Base-by-base conservation (phyloP, 1,139 yeast species). In the Diutina pseudorugosa region DNA sequence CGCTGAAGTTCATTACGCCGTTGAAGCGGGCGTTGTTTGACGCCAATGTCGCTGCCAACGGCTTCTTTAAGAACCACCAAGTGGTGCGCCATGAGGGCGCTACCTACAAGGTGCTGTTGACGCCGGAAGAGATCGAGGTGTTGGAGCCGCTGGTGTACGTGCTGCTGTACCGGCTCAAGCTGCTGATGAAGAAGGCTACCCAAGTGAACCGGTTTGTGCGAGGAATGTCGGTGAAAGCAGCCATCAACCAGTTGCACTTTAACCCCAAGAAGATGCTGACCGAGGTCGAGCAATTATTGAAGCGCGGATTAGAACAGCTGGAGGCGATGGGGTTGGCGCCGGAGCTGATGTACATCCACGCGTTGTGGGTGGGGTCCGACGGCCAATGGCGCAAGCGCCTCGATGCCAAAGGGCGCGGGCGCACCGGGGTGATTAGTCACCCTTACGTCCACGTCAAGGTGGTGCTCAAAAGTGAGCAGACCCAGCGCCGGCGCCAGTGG, bases 221-320 rank as follows among this genome's bases (percentile, higher is more conserved):
- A 52, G 85, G 85, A 48, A 71, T 85, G 69, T 78, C 80, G 53
- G 81, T 88, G 41, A 80, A 82, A 61, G 80, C 80, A 51, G 98
- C 98, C 54, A 85, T 93, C 58, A 88, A 93, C 52, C 98, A 91
- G 70, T 84, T 93, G 61, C 97, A 91, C 68, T 93, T 93, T 72
- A 82, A 84, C 63, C 78, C 83, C 51, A 89, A 89, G 70, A 82
- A 84, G 62, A 80, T 89, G 69, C 80, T 95, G 45, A 78, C 85
- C 52, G 96, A 89, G 59, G 76, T 90, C 55, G 93, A 83, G 53
- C 85, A 82, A 57, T 71, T 91, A 66, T 75, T 93, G 55, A 80
- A 83, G 61, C 73, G 79, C 52, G 96, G 95, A 11, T 65, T 88
- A 51, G 76, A 79, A 52, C 90, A 88, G 62, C 90, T 91, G 27